Conservation (phyloP, 257 asterid species). For the Rehmannia glutinosa region DNA sequence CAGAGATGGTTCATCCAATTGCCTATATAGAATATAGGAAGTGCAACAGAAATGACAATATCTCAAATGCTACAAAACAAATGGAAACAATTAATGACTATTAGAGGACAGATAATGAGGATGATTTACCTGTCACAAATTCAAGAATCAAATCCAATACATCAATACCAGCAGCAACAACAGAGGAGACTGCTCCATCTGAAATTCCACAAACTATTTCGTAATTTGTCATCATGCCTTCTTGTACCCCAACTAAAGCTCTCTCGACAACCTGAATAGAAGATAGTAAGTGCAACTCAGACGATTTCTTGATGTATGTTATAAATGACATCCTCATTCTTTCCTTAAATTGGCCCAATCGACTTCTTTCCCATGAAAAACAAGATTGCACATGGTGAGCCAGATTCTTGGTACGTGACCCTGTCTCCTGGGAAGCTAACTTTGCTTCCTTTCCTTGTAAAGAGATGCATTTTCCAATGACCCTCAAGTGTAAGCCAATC, state of each 20-base stretch:
- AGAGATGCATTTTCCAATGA: slow-evolving; percentile 81
- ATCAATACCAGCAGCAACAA: slow-evolving; percentile 86
- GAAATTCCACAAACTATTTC: slow-evolving; percentile 54
- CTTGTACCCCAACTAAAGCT: slow-evolving; percentile 82
- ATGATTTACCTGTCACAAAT: slow-evolving; percentile 58
- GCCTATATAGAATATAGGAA: too few relatives aligned
- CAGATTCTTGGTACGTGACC: slow-evolving; percentile 42
- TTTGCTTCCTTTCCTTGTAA: slow-evolving; percentile 70
- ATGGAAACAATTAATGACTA: not conserved
- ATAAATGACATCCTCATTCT: slow-evolving; percentile 63
- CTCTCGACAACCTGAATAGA: slow-evolving; percentile 77
- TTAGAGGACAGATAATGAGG: slow-evolving; percentile 1
- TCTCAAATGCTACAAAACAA: too few relatives aligned
- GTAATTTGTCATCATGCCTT: slow-evolving; percentile 52
- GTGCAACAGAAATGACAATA: too few relatives aligned
- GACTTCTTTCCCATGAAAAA: slow-evolving; percentile 30
- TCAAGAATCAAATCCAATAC: slow-evolving; percentile 74
- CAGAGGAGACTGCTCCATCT: slow-evolving; percentile 62
- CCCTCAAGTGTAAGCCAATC: slow-evolving; percentile 68
- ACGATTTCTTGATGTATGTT: slow-evolving; percentile 53
- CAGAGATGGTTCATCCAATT: too few relatives aligned
- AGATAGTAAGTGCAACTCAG: slow-evolving; percentile 60
- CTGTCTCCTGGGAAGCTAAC: slow-evolving; percentile 60
- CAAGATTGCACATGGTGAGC: slow-evolving; percentile 22
- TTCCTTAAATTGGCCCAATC: slow-evolving; percentile 48